Percentiles rank a stretch among this genome's conserved stretches.
Conservation (phyloP, 75 land plant genomes). For the Selaginella tamariscina region DNA sequence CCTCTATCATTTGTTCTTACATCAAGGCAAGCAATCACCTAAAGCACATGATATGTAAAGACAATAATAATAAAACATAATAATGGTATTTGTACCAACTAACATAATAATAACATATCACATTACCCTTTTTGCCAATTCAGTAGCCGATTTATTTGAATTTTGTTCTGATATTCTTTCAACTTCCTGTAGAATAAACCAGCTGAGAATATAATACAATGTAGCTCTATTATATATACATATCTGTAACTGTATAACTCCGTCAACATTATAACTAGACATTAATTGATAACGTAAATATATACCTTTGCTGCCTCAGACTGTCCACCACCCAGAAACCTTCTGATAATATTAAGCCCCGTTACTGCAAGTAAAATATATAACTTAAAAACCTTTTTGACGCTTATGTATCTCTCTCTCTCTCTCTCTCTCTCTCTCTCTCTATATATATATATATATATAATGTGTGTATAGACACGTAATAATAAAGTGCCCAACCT, state of each 20-base stretch:
- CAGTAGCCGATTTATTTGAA: conserved; percentile 22
- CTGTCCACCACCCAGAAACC: conserved; percentile 48
- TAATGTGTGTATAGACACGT: no score
- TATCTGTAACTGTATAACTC: no score
- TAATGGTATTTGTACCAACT: neutral
- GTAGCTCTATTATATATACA: no score
- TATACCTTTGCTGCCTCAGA: conserved; percentile 39
- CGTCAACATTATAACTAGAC: no score
- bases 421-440: no score
- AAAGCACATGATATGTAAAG: no score
- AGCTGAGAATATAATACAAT: no score
- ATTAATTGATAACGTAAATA: neutral
- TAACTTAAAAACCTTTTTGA: no score
- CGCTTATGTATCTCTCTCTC: no score
- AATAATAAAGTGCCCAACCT: conserved; percentile 35
- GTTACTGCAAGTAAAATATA: conserved; percentile 39
- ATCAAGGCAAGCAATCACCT: conserved; percentile 99
- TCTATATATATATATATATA: no score
- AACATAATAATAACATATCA: no score
- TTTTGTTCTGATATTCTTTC: conserved; percentile 12
- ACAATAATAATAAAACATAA: neutral
- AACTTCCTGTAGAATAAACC: neutral
- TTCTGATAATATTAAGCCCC: conserved; percentile 67
- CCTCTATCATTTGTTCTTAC: conserved; percentile 92
- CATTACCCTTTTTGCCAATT: conserved; percentile 38